A percentile compares a stretch with the other conserved stretches of the same genome.
Evolutionary conservation across 2,329 filamentous ascomycete genomes (phyloP).

Genomic region (Ophiostoma tasmaniense): DNA sequence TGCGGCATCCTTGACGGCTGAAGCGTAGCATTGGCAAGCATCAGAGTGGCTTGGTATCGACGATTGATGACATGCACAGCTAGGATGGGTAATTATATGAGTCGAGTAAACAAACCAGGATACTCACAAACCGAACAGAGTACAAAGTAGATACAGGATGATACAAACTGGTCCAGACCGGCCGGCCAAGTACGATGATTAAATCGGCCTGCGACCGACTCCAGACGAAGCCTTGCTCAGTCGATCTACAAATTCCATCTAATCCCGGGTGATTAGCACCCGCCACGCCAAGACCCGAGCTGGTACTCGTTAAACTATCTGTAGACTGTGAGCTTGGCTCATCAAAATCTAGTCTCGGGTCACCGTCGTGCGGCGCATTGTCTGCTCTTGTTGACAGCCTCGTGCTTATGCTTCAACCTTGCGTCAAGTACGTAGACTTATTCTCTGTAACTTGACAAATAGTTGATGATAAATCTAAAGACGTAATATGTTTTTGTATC

Average conservation of each 20-base stretch:
- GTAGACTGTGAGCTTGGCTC: background rate
- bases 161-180: background rate
- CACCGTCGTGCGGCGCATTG: background rate
- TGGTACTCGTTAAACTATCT: background rate
- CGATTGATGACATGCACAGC: background rate
- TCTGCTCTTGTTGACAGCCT: background rate
- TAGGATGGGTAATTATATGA: background rate
- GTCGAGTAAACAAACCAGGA: background rate
- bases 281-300: background rate
- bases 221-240: background rate
- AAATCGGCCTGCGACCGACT: background rate
- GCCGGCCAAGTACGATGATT: too few species aligned
- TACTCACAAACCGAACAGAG: background rate
- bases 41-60: background rate
- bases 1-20: background rate
- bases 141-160: background rate
- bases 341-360: background rate
- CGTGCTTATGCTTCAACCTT: background rate
- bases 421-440: background rate
- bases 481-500: background rate
- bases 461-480: background rate
- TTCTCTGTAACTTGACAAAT: background rate
- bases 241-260: background rate
- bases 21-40: slow-evolving; percentile 6
- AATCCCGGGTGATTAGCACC: background rate